Evolutionary conservation across 106 monocot species (phyloP), one percentile per base, ranked within the genome.

Genomic region (Dendrobium huoshanense): DNA sequence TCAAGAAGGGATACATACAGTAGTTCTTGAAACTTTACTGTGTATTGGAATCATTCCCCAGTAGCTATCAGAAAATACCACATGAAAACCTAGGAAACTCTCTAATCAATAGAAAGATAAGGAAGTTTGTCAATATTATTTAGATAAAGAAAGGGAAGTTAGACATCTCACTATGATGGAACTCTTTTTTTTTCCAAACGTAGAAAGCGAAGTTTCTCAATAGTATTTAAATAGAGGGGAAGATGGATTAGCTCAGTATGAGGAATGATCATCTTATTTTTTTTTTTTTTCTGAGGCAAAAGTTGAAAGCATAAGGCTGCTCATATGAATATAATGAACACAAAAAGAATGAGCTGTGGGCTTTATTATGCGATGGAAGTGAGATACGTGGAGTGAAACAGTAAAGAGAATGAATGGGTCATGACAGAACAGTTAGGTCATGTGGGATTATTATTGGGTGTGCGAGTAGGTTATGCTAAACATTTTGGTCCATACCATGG

Each of bases 401-500:
- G 70, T 70, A 37, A 70, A 61, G 18, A 70, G 70, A 37, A 65
- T 65, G 70, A 70, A 33, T 33, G 31, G 70, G 7, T 61, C 61
- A n/a, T 61, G 19, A 61, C 20, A 61, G 31, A 61, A 22, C 22
- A 61, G 61, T 22, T 61, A 8, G 19, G 22, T 61, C 61, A 61
- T 61, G 61, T 22, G 61, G 61, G 61, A 22, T 22, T 61, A 61
- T 61, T 61, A 61, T n/a, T 61, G 20, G 20, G 51, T 51, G 3
- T 61, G 61, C 8, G n/a, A 22, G 19, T 22, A n/a, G 22, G 31
- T 16, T 33, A 31, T 70, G 74, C 4, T 4, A 41, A 74, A 42
- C 74, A 74, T 16, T 74, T 43, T 74, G 74, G 18, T 74, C 42
- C 74, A 43, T 74, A 43, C 74, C 15, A 43, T 74, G 42, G 74